These are phyloP conservation scores for Gloeostereum incarnatum DNA, from an alignment of 768 basidiomycete species.

Conservation along the genomic window DNA sequence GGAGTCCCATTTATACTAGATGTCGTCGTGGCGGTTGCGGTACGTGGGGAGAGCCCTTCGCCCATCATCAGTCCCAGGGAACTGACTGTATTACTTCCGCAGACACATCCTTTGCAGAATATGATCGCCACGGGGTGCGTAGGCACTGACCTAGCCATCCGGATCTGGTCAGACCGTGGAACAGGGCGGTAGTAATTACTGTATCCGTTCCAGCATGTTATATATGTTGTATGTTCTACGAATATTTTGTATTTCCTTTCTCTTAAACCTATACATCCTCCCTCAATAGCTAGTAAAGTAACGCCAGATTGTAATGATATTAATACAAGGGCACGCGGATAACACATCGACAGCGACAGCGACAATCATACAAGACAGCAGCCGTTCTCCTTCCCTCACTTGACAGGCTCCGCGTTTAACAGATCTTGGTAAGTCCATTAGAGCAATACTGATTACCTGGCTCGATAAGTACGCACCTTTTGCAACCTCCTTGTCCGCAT, in stretches of 20 bases:
- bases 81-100: constrained; percentile 4
- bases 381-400: no score
- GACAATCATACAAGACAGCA: constrained; percentile 1
- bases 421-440: constrained; percentile 32
- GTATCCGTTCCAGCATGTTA: neutral
- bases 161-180: constrained; percentile 70
- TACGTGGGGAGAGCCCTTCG: constrained; percentile 24
- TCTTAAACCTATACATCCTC: no score
- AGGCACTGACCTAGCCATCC: constrained; percentile 73
- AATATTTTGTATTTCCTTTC: no score
- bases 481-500: constrained; percentile 69
- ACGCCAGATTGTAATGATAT: constrained; percentile 1
- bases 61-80: constrained; percentile 1
- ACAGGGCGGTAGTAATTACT: constrained; percentile 2
- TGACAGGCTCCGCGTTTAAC: constrained; percentile 50
- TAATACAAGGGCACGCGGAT: neutral
- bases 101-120: constrained; percentile 83
- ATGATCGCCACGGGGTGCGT: constrained; percentile 86
- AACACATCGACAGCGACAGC: neutral
- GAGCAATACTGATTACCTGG: no score
- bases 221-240: neutral
- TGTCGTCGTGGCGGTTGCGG: constrained; percentile 76
- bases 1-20: no score
- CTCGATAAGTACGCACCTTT: constrained; percentile 41
- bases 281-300: neutral